Conservation (phyloP, 108 stramenopile species). For the Conticribra weissflogii region DNA sequence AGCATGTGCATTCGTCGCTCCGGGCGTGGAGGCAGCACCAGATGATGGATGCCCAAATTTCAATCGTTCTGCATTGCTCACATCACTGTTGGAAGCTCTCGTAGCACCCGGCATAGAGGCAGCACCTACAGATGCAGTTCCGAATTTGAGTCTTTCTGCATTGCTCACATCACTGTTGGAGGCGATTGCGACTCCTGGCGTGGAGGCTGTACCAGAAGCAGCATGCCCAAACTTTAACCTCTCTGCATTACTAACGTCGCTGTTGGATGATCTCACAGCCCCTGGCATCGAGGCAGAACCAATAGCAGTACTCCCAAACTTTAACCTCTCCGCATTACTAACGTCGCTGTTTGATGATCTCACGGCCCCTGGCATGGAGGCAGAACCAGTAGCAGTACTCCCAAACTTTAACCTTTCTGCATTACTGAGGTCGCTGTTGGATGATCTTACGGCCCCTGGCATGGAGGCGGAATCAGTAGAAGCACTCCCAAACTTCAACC, state of each 20-base stretch:
- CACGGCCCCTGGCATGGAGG: too few species aligned
- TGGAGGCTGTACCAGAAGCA: slow-evolving; percentile 1
- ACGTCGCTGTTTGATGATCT: too few species aligned
- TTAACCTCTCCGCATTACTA: slow-evolving; percentile 15
- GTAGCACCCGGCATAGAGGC: slow-evolving; percentile 21
- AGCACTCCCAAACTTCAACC: too few species aligned
- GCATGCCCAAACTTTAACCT: slow-evolving; percentile 9
- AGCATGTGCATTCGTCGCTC: neutral
- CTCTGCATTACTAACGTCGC: slow-evolving; percentile 20
- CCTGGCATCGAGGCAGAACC: slow-evolving; percentile 18
- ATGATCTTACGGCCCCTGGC: too few species aligned
- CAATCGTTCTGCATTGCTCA: slow-evolving; percentile 21
- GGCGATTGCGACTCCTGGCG: neutral
- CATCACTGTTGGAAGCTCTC: neutral
- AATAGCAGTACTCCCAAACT: slow-evolving; percentile 1
- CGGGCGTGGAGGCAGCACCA: neutral
- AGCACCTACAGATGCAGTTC: neutral
- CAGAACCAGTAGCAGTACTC: too few species aligned
- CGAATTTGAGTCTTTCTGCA: slow-evolving; percentile 24
- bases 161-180: neutral
- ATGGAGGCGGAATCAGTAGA: too few species aligned
- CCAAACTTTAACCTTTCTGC: too few species aligned
- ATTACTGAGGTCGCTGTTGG: too few species aligned
- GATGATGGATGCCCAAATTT: slow-evolving; percentile 16
- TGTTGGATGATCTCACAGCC: neutral